A percentile compares a stretch with the other conserved stretches of the same genome.
Conservation (phyloP, 2,329 filamentous ascomycete genomes). For the Thyridium curvatum region DNA sequence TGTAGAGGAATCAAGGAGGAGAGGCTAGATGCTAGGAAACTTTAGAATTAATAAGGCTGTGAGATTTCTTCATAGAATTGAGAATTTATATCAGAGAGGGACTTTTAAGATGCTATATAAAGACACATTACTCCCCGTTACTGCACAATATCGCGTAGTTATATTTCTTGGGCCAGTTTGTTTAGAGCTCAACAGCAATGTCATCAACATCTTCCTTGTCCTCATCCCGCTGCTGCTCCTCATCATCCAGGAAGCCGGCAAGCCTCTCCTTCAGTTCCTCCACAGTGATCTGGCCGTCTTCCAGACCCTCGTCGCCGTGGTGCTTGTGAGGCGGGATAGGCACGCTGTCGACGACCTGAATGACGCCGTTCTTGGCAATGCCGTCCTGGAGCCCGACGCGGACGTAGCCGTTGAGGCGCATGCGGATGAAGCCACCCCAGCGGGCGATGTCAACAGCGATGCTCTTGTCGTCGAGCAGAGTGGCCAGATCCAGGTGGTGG, state of each 20-base stretch:
- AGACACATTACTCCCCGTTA: no score
- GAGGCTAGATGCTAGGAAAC: no score
- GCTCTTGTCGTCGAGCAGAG: slow-evolving; percentile 58
- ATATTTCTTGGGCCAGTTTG: no score
- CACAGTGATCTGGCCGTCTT: slow-evolving; percentile 45
- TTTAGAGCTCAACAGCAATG: neutral
- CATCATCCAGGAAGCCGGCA: slow-evolving; percentile 33
- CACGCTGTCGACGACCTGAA: slow-evolving; percentile 69
- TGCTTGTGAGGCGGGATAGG: slow-evolving; percentile 67
- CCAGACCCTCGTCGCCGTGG: slow-evolving; percentile 23
- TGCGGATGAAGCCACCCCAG: slow-evolving; percentile 60
- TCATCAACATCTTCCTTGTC: neutral
- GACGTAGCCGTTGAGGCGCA: slow-evolving; percentile 70
- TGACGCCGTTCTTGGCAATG: slow-evolving; percentile 71
- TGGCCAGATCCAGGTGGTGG: slow-evolving; percentile 66
- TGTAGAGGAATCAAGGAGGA: no score
- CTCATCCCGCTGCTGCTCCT: slow-evolving; percentile 5
- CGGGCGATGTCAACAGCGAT: slow-evolving; percentile 66
- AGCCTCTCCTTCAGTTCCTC: slow-evolving; percentile 55
- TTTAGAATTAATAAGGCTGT: no score
- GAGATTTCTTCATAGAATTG: no score
- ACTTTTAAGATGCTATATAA: no score
- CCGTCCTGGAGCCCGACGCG: slow-evolving; percentile 63
- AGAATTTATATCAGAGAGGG: no score
- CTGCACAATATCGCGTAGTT: no score